A percentile compares a stretch with the other conserved stretches of the same genome.
Evolutionary conservation across 805 yeast genomes (phyloP).

Genomic region (Hemisphaericaspora nanyangensis): DNA sequence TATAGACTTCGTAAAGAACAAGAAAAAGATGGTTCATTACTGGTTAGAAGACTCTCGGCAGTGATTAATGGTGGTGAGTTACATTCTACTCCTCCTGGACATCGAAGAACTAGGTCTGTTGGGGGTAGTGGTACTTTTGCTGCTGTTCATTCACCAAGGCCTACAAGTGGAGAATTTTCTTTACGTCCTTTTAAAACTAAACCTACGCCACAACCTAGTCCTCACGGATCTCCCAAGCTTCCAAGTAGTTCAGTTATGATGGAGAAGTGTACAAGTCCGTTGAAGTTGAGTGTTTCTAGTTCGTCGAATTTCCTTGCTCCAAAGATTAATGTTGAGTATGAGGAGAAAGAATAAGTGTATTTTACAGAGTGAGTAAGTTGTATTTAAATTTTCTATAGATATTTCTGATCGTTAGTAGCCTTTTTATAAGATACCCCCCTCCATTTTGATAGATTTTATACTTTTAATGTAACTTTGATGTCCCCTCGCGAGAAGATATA

Average conservation of each 20-base stretch:
- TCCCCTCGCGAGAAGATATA: not conserved
- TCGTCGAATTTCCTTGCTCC: conserved; percentile 20
- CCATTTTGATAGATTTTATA: too few species aligned
- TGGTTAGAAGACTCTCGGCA: conserved; percentile 15
- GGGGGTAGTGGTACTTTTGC: not conserved
- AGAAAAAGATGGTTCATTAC: conserved; percentile 14
- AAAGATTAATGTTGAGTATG: conserved; percentile 26
- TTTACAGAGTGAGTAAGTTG: too few species aligned
- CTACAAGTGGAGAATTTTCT: conserved; percentile 27
- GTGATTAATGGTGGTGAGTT: not conserved
- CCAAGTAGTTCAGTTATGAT: conserved; percentile 13
- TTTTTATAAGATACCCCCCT: too few species aligned
- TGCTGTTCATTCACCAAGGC: conserved; percentile 16
- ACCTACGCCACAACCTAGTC: conserved; percentile 38
- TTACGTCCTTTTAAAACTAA: conserved; percentile 41
- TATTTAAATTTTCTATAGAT: not conserved
- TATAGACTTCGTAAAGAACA: conserved; percentile 24
- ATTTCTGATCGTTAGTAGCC: too few species aligned
- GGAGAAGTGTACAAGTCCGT: not conserved
- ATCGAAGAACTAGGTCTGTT: not conserved
- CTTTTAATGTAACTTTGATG: not conserved
- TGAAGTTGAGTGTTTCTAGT: not conserved
- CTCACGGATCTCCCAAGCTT: conserved; percentile 36
- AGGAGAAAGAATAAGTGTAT: conserved; percentile 9
- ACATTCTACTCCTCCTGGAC: not conserved